Base-by-base conservation (phyloP, 805 yeast species). In the Saturnispora diversa region DNA sequence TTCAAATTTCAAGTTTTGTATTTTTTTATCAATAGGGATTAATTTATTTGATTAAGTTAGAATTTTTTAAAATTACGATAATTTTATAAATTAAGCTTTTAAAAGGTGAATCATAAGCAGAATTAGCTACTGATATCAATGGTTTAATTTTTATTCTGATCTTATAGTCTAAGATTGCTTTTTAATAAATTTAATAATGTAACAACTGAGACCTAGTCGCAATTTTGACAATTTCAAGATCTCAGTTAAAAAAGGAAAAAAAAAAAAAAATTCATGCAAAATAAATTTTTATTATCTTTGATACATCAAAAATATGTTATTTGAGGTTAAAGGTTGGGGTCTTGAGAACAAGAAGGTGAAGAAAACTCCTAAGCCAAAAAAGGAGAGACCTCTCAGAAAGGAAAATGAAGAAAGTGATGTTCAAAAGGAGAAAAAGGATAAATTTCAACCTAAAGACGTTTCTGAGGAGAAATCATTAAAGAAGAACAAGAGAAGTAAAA, bases 241-340 rank as follows among this genome's bases (percentile, higher is more conserved):
- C n/a, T n/a, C n/a, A n/a, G n/a, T n/a, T n/a, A n/a, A n/a, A 24
- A 24, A 24, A 24, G 12, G 12, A 24, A 11, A 30, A 6, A 6
- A 2, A 3, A 2, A 30, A 17, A 30, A 17, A 30, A 19, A 19
- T 16, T 2, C 8, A 11, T 11, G n/a, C 10, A 11, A 2, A 8
- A 6, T 17, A 17, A 10, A 29, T 7, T 6, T 12, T 13, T 16
- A 4, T 23, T 30, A 4, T 17, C 19, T 19, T 5, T 10, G 9
- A 6, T 2, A 19, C 17, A 7, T 9, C 13, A 34, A 29, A 11
- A 15, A 7, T 6, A 39, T 39, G 24, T 66, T 85, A 46, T 85
- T 85, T 55, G 72, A 80, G 55, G 87, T 82, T 16, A 84, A 77
- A 39, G 95, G 94, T 13, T 85, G 95, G 95, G 70, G 79, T 48